phyloP scores from a whole-genome alignment of 2,329 filamentous ascomycete genomes.

The Colletotrichum cereale region DNA sequence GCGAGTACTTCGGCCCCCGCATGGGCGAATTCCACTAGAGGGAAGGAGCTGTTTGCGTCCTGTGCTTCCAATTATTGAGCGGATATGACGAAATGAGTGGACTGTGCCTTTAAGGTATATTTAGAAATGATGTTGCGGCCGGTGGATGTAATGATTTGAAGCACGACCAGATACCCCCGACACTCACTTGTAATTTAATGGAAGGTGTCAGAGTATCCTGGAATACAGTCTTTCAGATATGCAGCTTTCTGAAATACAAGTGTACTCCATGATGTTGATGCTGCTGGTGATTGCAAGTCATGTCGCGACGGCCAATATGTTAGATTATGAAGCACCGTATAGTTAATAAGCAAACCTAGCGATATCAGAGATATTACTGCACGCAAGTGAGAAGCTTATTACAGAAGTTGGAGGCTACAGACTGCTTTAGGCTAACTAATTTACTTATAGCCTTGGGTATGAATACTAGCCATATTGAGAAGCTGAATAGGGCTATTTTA shows the following conservation, averaged over 20 bases:
- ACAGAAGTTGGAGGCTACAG: no score
- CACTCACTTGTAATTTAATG: conserved; percentile 13
- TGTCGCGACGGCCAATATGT: not conserved
- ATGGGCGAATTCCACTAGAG: conserved; percentile 38
- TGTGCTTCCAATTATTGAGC: conserved; percentile 2
- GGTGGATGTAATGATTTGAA: conserved; percentile 17
- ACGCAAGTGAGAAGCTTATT: no score
- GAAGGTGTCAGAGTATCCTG: not conserved
- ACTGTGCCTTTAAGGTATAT: not conserved
- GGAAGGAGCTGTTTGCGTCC: not conserved
- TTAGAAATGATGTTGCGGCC: not conserved
- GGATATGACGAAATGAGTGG: conserved; percentile 27
- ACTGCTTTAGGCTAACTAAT: no score
- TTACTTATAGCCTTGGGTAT: no score
- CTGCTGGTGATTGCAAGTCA: no score
- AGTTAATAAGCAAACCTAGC: no score
- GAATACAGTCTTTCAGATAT: not conserved
- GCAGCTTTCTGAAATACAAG: no score
- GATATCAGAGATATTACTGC: no score
- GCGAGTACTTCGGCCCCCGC: conserved; percentile 50
- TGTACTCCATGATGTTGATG: not conserved
- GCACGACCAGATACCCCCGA: conserved; percentile 25
- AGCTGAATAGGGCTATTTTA: no score
- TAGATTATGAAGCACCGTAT: no score
- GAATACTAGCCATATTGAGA: no score